Base-by-base conservation (phyloP, 306 rosid species). In the Quillaja saponaria region DNA sequence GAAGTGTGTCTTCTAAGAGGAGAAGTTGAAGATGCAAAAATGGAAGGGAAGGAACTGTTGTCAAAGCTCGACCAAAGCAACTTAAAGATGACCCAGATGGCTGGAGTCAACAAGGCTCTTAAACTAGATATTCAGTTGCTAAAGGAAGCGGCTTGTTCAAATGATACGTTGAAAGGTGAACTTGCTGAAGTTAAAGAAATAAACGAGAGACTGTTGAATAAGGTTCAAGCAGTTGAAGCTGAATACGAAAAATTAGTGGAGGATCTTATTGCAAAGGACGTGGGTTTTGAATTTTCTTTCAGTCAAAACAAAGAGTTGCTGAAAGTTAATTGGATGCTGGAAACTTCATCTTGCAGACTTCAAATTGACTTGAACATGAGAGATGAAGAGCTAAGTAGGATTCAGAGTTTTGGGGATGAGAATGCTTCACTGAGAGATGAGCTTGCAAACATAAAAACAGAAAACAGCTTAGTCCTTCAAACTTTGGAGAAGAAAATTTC, bases 361-460 rank as follows among this genome's bases (percentile, higher is more conserved):
- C 65, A 77, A 76, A 64, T 67, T 42, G 84, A 72, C 40, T 59
- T 89, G 67, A 74, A 48, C 53, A 53, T 50, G 56, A 77, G 61
- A 68, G 81, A 78, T 61, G 79, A 65, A 4, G 82, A 89, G 78
- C 44, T 85, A 63, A 68, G 63, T 58, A 71, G 78, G 68, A 45
- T 78, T 68, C 71, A 66, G 64, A 58, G 44, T 52, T 72, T 82
- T 48, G 67, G 49, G 63, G 67, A 59, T 50, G 82, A 80, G 68
- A 76, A 73, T 60, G 74, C 73, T 34, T 58, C 20, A 5, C 71
- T 79, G 54, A 67, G 68, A 50, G 19, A 48, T 35, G 79, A 73
- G 72, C 35, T 79, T 9, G 49, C 33, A 39, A 63, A 49, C 21
- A 55, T 76, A 37, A 68, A 58, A 50, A 63, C 65, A 8, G 76